These are phyloP conservation scores for Meripilus lineatus DNA, from an alignment of 1,284 basidiomycete genomes.

Conservation along the genomic window DNA sequence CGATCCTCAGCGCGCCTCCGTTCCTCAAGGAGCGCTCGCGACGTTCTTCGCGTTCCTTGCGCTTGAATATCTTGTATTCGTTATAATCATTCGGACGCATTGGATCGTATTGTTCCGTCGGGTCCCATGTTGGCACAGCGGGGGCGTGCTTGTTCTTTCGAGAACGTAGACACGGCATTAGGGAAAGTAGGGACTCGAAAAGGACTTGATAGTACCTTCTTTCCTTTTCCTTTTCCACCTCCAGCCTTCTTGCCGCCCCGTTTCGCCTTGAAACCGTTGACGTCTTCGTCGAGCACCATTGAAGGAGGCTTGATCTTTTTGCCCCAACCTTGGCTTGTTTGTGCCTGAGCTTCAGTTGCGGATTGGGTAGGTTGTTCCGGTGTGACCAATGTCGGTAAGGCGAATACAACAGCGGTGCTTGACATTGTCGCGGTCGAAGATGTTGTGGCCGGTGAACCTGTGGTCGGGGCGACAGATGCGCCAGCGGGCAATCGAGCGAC, in stretches of 20 bases:
- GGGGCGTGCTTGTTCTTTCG: slow-evolving; percentile 60
- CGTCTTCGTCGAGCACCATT: slow-evolving; percentile 81
- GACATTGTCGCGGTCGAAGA: slow-evolving; percentile 38
- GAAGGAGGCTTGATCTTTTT: slow-evolving; percentile 86
- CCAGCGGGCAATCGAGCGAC: slow-evolving; percentile 57
- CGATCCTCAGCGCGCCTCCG: slow-evolving; percentile 52
- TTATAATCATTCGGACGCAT: slow-evolving; percentile 82
- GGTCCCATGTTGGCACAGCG: slow-evolving; percentile 62
- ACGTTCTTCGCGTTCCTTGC: slow-evolving; percentile 66
- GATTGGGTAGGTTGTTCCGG: slow-evolving; percentile 19
- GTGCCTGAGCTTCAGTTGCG: slow-evolving; percentile 25
- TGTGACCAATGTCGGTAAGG: slow-evolving; percentile 58
- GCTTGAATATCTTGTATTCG: slow-evolving; percentile 76
- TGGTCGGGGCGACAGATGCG: slow-evolving; percentile 39
- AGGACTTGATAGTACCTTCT: slow-evolving; percentile 16
- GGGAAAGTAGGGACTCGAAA: slow-evolving; percentile 33
- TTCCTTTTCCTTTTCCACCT: slow-evolving; percentile 47
- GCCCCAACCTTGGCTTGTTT: slow-evolving; percentile 52
- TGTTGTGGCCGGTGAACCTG: slow-evolving; percentile 19
- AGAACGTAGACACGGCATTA: too few relatives aligned
- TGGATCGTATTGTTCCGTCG: slow-evolving; percentile 74
- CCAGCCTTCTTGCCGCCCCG: slow-evolving; percentile 45
- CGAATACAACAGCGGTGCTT: slow-evolving; percentile 68
- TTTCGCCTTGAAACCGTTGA: slow-evolving; percentile 73
- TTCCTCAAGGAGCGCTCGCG: slow-evolving; percentile 54